A percentile compares a stretch with the other conserved stretches of the same genome.
Conservation (phyloP, 2,329 filamentous ascomycete species). For the Lecanicillium sp. region DNA sequence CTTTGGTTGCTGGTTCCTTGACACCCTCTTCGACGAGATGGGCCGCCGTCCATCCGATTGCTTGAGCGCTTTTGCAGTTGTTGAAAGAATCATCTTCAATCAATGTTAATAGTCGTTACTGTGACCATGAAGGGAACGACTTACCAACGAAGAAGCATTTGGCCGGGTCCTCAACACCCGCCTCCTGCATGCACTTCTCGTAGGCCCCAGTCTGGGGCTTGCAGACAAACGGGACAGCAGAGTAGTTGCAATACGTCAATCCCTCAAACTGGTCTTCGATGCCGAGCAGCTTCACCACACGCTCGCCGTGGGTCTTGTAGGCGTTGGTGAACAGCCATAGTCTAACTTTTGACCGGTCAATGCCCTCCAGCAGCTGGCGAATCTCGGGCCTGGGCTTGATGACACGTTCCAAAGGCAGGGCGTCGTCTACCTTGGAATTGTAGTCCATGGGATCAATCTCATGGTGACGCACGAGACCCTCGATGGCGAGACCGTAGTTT, state of each 20-base stretch:
- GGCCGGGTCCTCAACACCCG: slow-evolving; percentile 58
- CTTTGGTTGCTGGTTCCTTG: slow-evolving; percentile 54
- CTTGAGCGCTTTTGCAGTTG: slow-evolving; percentile 73
- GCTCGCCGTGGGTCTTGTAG: slow-evolving; percentile 78
- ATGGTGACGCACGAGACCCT: slow-evolving; percentile 89
- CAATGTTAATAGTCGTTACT: neutral
- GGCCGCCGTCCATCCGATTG: slow-evolving; percentile 77
- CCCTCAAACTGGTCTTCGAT: slow-evolving; percentile 91
- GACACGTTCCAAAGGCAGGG: slow-evolving; percentile 77
- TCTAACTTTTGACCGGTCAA: slow-evolving; percentile 78
- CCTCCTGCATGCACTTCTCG: slow-evolving; percentile 80
- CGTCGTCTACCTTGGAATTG: slow-evolving; percentile 91
- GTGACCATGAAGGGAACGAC: slow-evolving; percentile 26
- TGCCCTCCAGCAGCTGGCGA: slow-evolving; percentile 68
- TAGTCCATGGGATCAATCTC: slow-evolving; percentile 93
- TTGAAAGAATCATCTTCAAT: slow-evolving; percentile 68
- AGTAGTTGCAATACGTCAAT: slow-evolving; percentile 91
- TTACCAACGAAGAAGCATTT: slow-evolving; percentile 90
- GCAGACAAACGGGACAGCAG: slow-evolving; percentile 65
- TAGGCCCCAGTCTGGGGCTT: slow-evolving; percentile 84
- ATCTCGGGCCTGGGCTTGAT: slow-evolving; percentile 73
- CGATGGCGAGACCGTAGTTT: slow-evolving; percentile 94
- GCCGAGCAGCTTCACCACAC: slow-evolving; percentile 73
- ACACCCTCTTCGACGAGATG: slow-evolving; percentile 79
- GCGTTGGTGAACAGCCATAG: slow-evolving; percentile 97